These are phyloP conservation scores for Pleurotus giganteus DNA, from an alignment of 768 basidiomycete genomes.

Conservation along the genomic window DNA sequence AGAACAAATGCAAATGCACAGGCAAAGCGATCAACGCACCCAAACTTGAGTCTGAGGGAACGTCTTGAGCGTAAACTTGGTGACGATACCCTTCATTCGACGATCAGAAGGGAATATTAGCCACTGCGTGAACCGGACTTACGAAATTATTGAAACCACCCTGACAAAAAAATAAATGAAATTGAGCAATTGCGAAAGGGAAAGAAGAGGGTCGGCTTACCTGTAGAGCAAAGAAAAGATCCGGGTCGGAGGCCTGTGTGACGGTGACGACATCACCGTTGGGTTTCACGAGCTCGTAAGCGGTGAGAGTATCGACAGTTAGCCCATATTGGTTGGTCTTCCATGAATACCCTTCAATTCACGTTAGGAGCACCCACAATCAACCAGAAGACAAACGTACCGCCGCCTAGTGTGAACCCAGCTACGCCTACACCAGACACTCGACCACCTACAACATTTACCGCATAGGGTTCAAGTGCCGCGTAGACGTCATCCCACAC, in stretches of 20 bases:
- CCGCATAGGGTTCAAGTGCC: slow-evolving; percentile 43
- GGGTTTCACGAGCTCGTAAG: slow-evolving; percentile 57
- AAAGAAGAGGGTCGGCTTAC: slow-evolving; percentile 44
- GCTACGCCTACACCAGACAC: slow-evolving; percentile 59
- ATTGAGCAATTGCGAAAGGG: too few species aligned
- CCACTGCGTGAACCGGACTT: background rate
- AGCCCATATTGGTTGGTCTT: slow-evolving; percentile 60
- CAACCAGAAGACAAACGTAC: too few species aligned
- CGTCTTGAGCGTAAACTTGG: slow-evolving; percentile 51
- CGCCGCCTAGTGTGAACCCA: slow-evolving; percentile 60
- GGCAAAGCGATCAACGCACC: slow-evolving; percentile 34
- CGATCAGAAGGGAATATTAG: background rate
- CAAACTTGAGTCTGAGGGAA: slow-evolving; percentile 57
- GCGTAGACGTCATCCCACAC: slow-evolving; percentile 67
- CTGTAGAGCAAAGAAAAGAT: too few species aligned
- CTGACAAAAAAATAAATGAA: too few species aligned
- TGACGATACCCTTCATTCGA: slow-evolving; percentile 62
- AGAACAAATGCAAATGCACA: background rate
- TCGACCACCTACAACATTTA: slow-evolving; percentile 59
- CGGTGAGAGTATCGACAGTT: slow-evolving; percentile 51
- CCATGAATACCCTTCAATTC: slow-evolving; percentile 61
- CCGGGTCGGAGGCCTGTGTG: slow-evolving; percentile 29
- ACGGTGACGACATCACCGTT: slow-evolving; percentile 42
- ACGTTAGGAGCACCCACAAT: too few species aligned
- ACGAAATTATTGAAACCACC: slow-evolving; percentile 65